phyloP scores from a whole-genome alignment of 768 basidiomycete genomes.

The Hirschioporus abietinus region DNA sequence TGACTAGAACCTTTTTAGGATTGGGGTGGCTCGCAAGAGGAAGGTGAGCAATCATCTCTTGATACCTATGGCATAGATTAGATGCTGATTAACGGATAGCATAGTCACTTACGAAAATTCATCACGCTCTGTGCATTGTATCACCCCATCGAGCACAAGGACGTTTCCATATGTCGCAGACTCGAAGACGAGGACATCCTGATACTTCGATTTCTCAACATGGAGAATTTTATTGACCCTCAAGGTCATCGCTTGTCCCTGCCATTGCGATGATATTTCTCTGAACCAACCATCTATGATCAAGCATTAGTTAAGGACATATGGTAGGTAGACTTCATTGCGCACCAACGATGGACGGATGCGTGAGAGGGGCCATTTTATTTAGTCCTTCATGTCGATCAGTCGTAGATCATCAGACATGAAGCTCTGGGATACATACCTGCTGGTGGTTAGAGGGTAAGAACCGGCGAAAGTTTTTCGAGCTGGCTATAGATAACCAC shows the following conservation, averaged over 20 bases:
- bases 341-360: constrained; percentile 51
- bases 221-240: constrained; percentile 95
- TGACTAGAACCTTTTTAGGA: constrained; percentile 93
- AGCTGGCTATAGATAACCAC: not conserved
- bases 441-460: not conserved
- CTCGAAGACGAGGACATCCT: constrained; percentile 97
- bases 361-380: constrained; percentile 49
- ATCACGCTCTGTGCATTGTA: constrained; percentile 97
- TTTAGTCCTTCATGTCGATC: not conserved
- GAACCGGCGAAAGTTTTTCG: not conserved
- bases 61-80: constrained; percentile 42
- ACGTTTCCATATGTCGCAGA: constrained; percentile 98
- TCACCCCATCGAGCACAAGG: constrained; percentile 88
- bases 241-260: constrained; percentile 94
- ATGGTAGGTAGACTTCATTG: constrained; percentile 11
- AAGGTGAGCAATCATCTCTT: constrained; percentile 98
- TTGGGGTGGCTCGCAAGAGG: constrained; percentile 96
- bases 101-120: constrained; percentile 80
- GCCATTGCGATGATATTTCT: constrained; percentile 94
- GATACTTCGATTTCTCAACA: constrained; percentile 86
- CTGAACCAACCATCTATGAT: constrained; percentile 88
- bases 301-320: constrained; percentile 3
- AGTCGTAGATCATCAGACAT: not conserved
- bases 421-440: not conserved
- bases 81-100: constrained; percentile 7